Evolutionary conservation across 2,329 filamentous ascomycete species (phyloP).

Genomic region (Graphium sp.): DNA sequence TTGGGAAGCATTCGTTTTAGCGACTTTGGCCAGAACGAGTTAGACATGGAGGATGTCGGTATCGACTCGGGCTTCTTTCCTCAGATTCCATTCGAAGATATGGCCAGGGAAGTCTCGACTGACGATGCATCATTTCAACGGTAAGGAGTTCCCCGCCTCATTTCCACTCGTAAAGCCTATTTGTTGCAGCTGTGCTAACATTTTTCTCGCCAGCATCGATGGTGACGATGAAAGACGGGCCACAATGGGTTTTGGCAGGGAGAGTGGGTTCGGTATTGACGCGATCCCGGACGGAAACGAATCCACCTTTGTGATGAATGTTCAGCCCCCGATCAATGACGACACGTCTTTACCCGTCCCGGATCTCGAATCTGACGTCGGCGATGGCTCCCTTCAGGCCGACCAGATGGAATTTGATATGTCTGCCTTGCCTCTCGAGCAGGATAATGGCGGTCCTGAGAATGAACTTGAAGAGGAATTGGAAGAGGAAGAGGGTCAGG

Average conservation of each 20-base stretch:
- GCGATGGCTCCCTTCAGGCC: too few relatives aligned
- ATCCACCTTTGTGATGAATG: constrained; percentile 23
- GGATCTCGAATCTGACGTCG: constrained; percentile 6
- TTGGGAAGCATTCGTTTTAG: constrained; percentile 36
- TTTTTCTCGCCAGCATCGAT: constrained; percentile 13
- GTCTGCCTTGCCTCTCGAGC: too few relatives aligned
- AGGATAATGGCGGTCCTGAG: too few relatives aligned
- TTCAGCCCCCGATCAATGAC: constrained; percentile 9
- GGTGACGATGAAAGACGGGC: constrained; percentile 21
- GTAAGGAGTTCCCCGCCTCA: constrained; percentile 10
- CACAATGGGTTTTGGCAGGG: constrained; percentile 18
- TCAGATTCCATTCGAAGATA: constrained; percentile 22
- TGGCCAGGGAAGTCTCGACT: constrained; percentile 18
- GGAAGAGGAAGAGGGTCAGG: constrained; percentile 5
- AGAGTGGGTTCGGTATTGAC: constrained; percentile 33
- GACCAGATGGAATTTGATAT: too few relatives aligned
- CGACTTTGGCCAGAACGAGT: constrained; percentile 24
- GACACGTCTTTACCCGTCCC: constrained; percentile 5
- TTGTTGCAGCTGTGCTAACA: neutral
- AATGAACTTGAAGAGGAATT: constrained; percentile 5
- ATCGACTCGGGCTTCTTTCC: constrained; percentile 36
- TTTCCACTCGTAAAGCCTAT: neutral
- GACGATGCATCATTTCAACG: constrained; percentile 25
- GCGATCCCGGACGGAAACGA: constrained; percentile 16
- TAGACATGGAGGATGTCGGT: constrained; percentile 22